Percentiles rank a stretch among this genome's conserved stretches.
Evolutionary conservation across 768 basidiomycete genomes (phyloP).

Genomic region (Macrolepiota fuliginosa): DNA sequence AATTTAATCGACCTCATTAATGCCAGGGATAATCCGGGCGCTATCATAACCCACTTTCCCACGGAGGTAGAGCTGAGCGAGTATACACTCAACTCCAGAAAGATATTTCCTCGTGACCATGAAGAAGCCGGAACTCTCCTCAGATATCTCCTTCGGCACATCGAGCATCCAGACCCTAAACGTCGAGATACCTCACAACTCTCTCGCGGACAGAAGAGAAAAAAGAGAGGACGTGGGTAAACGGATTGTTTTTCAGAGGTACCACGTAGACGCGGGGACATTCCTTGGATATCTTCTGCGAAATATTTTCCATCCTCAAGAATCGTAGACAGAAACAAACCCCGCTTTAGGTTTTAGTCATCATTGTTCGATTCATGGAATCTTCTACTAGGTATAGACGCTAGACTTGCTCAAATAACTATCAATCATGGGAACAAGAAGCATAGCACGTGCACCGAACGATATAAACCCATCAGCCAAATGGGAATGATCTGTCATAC

Average conservation of each 20-base stretch:
- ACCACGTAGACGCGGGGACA: too few species aligned
- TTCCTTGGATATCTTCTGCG: neutral
- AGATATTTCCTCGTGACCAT: slow-evolving; percentile 5
- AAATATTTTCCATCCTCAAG: neutral
- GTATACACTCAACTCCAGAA: slow-evolving; percentile 2
- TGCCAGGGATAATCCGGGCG: neutral
- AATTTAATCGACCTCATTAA: slow-evolving; percentile 14
- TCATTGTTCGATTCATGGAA: neutral
- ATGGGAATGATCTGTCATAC: neutral
- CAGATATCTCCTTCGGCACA: slow-evolving; percentile 7
- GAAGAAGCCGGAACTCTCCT: slow-evolving; percentile 1
- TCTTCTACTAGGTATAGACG: neutral
- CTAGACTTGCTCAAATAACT: neutral
- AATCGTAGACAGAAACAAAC: too few species aligned
- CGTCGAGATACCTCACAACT: neutral
- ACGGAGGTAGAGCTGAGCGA: slow-evolving; percentile 7
- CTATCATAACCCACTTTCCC: neutral
- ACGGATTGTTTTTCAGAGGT: too few species aligned
- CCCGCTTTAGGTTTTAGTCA: neutral
- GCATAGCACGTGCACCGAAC: neutral
- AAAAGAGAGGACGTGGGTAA: too few species aligned
- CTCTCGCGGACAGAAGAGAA: too few species aligned
- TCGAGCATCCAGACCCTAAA: neutral
- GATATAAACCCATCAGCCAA: neutral
- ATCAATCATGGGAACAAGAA: neutral